Evolutionary conservation across 2,329 filamentous ascomycete species (phyloP).

Genomic region (Blastomyces percursus): DNA sequence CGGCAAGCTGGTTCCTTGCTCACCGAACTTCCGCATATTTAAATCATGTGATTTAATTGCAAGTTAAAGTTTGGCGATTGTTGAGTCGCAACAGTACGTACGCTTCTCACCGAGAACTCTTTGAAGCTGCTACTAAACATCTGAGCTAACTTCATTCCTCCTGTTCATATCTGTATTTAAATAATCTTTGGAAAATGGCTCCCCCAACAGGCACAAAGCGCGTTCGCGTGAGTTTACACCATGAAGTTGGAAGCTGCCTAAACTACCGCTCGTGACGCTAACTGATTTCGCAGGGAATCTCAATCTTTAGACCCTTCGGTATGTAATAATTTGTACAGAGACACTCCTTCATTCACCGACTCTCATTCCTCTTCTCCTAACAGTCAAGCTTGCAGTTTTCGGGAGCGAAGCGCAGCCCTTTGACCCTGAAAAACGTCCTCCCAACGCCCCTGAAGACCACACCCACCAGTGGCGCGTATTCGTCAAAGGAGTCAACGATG

Average conservation of each 20-base stretch:
- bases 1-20: background rate
- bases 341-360: slow-evolving; percentile 23
- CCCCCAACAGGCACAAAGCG: slow-evolving; percentile 45
- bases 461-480: slow-evolving; percentile 96
- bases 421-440: slow-evolving; percentile 63
- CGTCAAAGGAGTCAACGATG: slow-evolving; percentile 78
- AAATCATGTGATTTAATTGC: too few species aligned
- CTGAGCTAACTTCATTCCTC: background rate
- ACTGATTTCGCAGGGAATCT: slow-evolving; percentile 30
- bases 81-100: background rate
- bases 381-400: slow-evolving; percentile 51
- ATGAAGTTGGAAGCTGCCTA: background rate
- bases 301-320: slow-evolving; percentile 40
- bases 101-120: background rate
- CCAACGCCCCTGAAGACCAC: slow-evolving; percentile 72
- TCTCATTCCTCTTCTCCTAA: slow-evolving; percentile 52
- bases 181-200: slow-evolving; percentile 33
- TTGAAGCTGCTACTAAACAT: background rate
- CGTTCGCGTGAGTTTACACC: slow-evolving; percentile 33
- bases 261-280: slow-evolving; percentile 11
- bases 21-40: too few species aligned
- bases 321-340: slow-evolving; percentile 10
- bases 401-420: slow-evolving; percentile 71
- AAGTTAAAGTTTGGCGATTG: background rate
- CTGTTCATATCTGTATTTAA: background rate